A percentile compares a stretch with the other conserved stretches of the same genome.
These are phyloP conservation scores for Cutaneotrichosporon spelunceum DNA, from an alignment of 1,284 basidiomycete species.

Conservation along the genomic window DNA sequence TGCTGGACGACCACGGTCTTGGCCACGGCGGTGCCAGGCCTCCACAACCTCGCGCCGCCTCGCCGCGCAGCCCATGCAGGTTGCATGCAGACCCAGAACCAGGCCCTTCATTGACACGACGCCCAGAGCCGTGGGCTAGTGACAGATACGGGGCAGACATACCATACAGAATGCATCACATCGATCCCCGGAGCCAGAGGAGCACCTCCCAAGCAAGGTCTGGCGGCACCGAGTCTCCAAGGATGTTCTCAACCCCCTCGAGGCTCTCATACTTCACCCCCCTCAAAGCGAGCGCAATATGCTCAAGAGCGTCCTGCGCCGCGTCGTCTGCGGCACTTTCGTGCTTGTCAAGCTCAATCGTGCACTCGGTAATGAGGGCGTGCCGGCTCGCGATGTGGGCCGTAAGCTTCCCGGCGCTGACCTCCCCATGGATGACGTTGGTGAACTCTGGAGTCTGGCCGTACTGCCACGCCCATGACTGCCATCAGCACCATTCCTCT, in stretches of 20 bases:
- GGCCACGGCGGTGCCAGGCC: background rate
- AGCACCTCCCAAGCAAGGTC: slow-evolving; percentile 39
- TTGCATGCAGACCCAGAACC: slow-evolving; percentile 25
- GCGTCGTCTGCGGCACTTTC: slow-evolving; percentile 22
- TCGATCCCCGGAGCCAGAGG: slow-evolving; percentile 41
- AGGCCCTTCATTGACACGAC: slow-evolving; percentile 45
- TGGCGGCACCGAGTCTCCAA: slow-evolving; percentile 18
- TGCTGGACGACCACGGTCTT: background rate
- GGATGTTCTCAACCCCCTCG: slow-evolving; percentile 35
- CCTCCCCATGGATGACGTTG: slow-evolving; percentile 39
- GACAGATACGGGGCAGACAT: slow-evolving; percentile 54
- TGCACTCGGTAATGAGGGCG: slow-evolving; percentile 51
- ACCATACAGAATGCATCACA: slow-evolving; percentile 29
- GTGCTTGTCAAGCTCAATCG: slow-evolving; percentile 28
- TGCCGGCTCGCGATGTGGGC: slow-evolving; percentile 52
- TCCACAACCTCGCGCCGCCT: background rate
- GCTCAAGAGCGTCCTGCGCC: slow-evolving; percentile 34
- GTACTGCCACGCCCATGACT: slow-evolving; percentile 91
- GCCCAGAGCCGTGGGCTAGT: slow-evolving; percentile 41
- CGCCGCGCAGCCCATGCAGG: slow-evolving; percentile 18
- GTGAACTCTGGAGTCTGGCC: slow-evolving; percentile 93
- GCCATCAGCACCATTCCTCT: slow-evolving; percentile 12
- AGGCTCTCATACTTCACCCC: slow-evolving; percentile 49
- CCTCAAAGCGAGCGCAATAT: slow-evolving; percentile 37
- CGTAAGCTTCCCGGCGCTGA: slow-evolving; percentile 46